phyloP scores from a whole-genome alignment of 2,329 filamentous ascomycete genomes.

The Trichoderma citrinoviride region DNA sequence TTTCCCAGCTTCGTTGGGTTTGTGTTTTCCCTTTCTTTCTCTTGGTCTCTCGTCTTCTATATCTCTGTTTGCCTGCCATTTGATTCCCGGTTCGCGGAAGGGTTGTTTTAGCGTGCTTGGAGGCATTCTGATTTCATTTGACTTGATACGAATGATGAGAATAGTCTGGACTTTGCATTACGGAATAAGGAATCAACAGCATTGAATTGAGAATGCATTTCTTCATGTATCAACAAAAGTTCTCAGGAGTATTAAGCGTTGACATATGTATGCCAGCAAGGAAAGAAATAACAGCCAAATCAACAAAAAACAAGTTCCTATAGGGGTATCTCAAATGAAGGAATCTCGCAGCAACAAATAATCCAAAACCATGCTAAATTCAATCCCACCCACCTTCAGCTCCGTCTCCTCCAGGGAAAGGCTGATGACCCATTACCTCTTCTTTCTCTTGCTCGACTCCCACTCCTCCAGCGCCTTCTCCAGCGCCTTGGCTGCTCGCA shows the following conservation, averaged over 20 bases:
- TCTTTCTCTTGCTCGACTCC: constrained; percentile 48
- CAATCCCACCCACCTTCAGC: not conserved
- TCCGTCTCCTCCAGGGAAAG: not conserved
- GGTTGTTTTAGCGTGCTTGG: not conserved
- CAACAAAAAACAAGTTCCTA: not conserved
- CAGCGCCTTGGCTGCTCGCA: constrained; percentile 53
- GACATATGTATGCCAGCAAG: not conserved
- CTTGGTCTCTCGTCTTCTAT: not conserved
- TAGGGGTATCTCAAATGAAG: constrained; percentile 32
- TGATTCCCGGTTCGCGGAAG: not conserved
- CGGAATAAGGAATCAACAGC: too few relatives aligned
- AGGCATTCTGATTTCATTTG: not conserved
- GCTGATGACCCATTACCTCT: constrained; percentile 37
- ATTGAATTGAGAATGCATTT: not conserved
- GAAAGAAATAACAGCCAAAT: not conserved
- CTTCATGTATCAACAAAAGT: not conserved
- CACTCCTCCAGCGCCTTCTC: constrained; percentile 50
- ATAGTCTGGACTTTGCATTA: not conserved
- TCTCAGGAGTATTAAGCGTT: too few relatives aligned
- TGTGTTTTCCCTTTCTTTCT: not conserved
- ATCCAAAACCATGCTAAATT: constrained; percentile 6
- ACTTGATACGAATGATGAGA: not conserved
- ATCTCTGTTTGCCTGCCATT: too few relatives aligned
- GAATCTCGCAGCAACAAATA: not conserved
- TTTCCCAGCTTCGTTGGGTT: not conserved